phyloP scores from a whole-genome alignment of 179 eudicot genomes.

The Silene noctiflora region DNA sequence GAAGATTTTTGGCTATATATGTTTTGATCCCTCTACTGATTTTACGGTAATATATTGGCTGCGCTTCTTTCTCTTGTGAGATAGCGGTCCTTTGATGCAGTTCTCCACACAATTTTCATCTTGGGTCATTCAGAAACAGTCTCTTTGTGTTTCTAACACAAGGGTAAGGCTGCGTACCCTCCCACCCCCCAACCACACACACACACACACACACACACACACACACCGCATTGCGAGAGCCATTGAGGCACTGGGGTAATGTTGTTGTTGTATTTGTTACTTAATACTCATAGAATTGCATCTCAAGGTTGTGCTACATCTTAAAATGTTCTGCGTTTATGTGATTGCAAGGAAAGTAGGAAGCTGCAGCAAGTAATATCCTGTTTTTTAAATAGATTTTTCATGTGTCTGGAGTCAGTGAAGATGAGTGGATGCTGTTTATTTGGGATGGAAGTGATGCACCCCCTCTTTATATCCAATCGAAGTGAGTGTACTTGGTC shows the following conservation, averaged over 20 bases:
- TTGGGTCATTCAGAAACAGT: no score
- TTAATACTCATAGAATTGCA: no score
- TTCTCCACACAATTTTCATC: no score
- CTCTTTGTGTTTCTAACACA: no score
- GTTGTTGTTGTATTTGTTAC: neutral
- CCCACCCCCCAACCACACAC: no score
- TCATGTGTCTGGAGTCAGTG: slow-evolving; percentile 45
- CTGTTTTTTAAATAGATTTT: slow-evolving; percentile 44
- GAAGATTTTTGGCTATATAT: neutral
- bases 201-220: no score
- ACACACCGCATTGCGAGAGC: no score
- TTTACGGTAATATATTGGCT: neutral
- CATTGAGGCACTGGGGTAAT: no score
- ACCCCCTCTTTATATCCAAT: slow-evolving; percentile 47
- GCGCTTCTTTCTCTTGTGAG: no score
- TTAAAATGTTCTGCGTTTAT: neutral
- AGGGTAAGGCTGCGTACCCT: no score
- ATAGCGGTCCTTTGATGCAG: no score
- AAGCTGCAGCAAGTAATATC: neutral
- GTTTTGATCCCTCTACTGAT: neutral
- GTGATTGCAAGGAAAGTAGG: neutral
- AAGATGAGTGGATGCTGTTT: slow-evolving; percentile 61
- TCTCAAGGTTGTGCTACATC: neutral
- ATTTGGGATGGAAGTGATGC: slow-evolving; percentile 96
- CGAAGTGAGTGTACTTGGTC: slow-evolving; percentile 45